Base-by-base conservation (phyloP, 73 alveolate genomes). In the Tetrahymena borealis region DNA sequence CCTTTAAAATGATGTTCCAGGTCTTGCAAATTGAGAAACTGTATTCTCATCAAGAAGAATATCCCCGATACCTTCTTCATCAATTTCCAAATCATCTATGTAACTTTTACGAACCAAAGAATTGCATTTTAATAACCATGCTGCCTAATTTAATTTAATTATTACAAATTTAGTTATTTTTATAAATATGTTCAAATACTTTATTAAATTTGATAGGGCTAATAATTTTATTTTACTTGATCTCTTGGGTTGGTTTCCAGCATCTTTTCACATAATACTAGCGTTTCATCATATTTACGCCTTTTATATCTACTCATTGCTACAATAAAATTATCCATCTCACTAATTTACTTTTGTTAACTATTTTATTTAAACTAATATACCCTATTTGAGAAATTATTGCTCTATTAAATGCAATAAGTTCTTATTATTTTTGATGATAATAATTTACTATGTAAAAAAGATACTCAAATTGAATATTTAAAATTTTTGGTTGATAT, bases 1-100 rank as follows among this genome's bases (percentile, higher is more conserved):
- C 39, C 98, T 95, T 85, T 97, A 93, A 79, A 99, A 96, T 1
- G 99, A 95, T 15, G 99, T 99, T 9, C 99, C 99, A n/a, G 99
- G 99, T 35, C 99, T 95, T 16, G 99, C 99, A 38, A 98, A 97
- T 24, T 99, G 91, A 18, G 98, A 96, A 18, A 98, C 95, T 20
- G 99, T 97, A 78, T 99, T 98, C 31, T 99, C 99, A 94, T 99
- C 99, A 94, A 98, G 92, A 32, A 97, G 95, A 33, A 91, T 28
- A 90, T 97, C 98, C 0, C 98, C 98, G 31, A 97, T 39, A 8
- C 99, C 98, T 91, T 97, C 97, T 91, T 98, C 99, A 94, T 98
- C 99, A 11, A 97, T 95, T 94, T 98, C 99, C 35, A 98, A 91
- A 91, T 98, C 99, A 95, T 98, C 99, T n/a, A 98, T 95, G 94